Evolutionary conservation across 2,329 filamentous ascomycete species (phyloP).

Genomic region (Alternaria metachromatica): DNA sequence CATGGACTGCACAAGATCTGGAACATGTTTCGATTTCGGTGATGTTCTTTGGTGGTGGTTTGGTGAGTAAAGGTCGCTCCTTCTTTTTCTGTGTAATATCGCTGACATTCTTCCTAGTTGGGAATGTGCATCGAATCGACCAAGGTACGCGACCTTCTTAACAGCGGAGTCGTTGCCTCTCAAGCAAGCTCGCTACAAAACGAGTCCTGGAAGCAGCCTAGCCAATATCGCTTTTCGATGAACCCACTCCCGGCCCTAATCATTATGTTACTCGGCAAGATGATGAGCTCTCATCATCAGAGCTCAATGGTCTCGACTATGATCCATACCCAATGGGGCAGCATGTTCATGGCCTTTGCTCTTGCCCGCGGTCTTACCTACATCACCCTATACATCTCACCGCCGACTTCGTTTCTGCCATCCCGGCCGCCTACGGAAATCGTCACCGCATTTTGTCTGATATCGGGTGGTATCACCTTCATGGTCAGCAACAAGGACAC

Average conservation of each 20-base stretch:
- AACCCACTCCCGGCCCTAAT: constrained; percentile 89
- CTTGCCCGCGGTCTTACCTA: constrained; percentile 82
- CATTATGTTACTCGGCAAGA: constrained; percentile 84
- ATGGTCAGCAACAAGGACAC: constrained; percentile 87
- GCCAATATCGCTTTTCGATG: constrained; percentile 75
- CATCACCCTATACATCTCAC: constrained; percentile 77
- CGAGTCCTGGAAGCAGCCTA: constrained; percentile 64
- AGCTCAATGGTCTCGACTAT: constrained; percentile 82
- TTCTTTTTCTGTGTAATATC: constrained; percentile 18
- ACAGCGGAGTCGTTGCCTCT: constrained; percentile 55
- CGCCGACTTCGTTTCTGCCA: constrained; percentile 79
- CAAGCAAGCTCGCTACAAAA: constrained; percentile 34
- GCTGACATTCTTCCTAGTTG: constrained; percentile 52
- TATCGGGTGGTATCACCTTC: constrained; percentile 87
- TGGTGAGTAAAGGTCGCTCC: constrained; percentile 62
- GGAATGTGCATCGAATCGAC: constrained; percentile 83
- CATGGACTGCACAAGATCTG: constrained; percentile 79
- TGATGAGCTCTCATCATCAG: constrained; percentile 96
- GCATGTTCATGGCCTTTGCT: constrained; percentile 80
- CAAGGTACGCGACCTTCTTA: constrained; percentile 70
- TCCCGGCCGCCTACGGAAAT: constrained; percentile 89
- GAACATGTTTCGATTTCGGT: constrained; percentile 93
- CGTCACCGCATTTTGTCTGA: constrained; percentile 84
- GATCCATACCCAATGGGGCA: constrained; percentile 94
- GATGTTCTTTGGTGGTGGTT: constrained; percentile 89